A percentile compares a stretch with the other conserved stretches of the same genome.
Evolutionary conservation across 2,329 filamentous ascomycete species (phyloP).

Genomic region (Fusarium decemcellulare): DNA sequence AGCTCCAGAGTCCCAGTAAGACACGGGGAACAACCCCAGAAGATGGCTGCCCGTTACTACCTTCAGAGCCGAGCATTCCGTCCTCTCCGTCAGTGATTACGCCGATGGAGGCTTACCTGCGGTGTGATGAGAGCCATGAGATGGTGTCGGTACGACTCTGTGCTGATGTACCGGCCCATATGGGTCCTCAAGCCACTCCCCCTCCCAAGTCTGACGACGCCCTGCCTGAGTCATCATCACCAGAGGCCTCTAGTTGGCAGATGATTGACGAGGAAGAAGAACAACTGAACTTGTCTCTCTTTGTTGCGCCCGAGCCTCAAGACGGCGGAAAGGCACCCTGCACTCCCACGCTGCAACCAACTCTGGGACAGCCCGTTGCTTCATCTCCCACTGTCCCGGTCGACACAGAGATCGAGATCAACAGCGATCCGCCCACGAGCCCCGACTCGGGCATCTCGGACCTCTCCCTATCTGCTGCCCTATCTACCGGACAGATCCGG

Average conservation of each 20-base stretch:
- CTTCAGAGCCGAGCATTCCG: conserved; percentile 11
- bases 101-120: conserved; percentile 37
- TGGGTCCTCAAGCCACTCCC: background rate
- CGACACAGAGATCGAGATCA: background rate
- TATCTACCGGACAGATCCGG: background rate
- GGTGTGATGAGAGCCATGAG: conserved; percentile 27
- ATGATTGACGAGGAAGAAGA: background rate
- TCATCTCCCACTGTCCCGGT: background rate
- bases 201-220: background rate
- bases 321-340: background rate
- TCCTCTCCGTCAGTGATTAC: conserved; percentile 7
- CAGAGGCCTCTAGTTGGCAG: conserved; percentile 22
- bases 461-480: conserved; percentile 4
- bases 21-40: background rate
- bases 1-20: conserved; percentile 4
- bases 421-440: background rate
- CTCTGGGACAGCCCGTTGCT: background rate
- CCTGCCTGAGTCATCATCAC: background rate
- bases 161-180: background rate
- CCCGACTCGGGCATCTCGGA: conserved; percentile 24
- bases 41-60: conserved; percentile 16
- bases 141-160: conserved; percentile 18
- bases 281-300: background rate
- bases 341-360: conserved; percentile 1
- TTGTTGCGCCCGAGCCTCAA: background rate